A percentile compares a stretch with the other conserved stretches of the same genome.
These are phyloP conservation scores for Phtheirospermum japonicum DNA, from an alignment of 257 asterid species.

Conservation along the genomic window DNA sequence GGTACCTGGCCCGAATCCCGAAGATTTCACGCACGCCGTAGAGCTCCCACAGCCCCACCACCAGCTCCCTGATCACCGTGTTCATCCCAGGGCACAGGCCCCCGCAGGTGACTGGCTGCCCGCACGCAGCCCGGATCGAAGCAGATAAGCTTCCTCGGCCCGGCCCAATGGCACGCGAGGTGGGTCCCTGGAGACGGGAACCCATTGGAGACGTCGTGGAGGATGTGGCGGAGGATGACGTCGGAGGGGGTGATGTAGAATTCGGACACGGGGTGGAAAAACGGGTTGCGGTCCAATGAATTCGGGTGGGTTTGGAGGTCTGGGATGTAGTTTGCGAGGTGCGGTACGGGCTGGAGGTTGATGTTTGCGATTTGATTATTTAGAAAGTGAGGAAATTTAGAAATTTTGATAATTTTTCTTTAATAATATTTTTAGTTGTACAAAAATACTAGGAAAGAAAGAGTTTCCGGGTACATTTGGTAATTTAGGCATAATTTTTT, in stretches of 20 bases:
- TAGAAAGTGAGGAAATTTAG: too few species aligned
- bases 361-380: constrained; percentile 34
- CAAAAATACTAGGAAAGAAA: too few species aligned
- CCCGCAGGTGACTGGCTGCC: constrained; percentile 81
- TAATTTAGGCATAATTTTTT: too few species aligned
- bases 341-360: constrained; percentile 41
- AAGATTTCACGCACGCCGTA: constrained; percentile 62
- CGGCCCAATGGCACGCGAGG: constrained; percentile 68
- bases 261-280: too few species aligned
- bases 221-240: too few species aligned
- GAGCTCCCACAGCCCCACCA: constrained; percentile 74
- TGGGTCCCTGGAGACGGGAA: constrained; percentile 25
- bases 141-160: constrained; percentile 54
- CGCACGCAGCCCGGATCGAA: constrained; percentile 47
- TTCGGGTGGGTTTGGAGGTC: too few species aligned
- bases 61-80: constrained; percentile 83
- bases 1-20: constrained; percentile 63
- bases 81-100: too few species aligned
- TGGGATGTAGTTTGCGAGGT: constrained; percentile 53
- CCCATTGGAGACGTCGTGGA: constrained; percentile 40
- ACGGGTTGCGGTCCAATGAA: too few species aligned
- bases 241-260: too few species aligned
- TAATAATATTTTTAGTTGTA: too few species aligned
- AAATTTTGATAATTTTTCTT: too few species aligned
- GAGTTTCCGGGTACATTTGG: too few species aligned